Conservation (phyloP, 2,329 filamentous ascomycete species). For the Nothophoma quercina region DNA sequence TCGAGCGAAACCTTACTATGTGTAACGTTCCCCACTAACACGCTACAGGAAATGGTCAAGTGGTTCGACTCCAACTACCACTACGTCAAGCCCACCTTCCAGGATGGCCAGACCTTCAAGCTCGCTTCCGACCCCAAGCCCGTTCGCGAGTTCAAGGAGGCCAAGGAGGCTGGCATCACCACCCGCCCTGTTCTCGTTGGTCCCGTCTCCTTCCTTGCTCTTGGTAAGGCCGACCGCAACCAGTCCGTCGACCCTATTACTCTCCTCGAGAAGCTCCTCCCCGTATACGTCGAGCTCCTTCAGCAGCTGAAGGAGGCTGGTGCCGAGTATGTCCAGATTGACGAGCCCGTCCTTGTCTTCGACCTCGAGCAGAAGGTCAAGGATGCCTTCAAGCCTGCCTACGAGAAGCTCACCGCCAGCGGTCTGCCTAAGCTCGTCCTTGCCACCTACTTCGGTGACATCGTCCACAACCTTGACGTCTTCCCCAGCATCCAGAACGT, state of each 20-base stretch:
- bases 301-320: constrained; percentile 93
- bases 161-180: constrained; percentile 92
- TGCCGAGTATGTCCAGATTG: constrained; percentile 96
- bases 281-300: constrained; percentile 93
- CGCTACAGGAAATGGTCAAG: constrained; percentile 90
- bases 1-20: background rate
- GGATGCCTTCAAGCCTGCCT: constrained; percentile 96
- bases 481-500: constrained; percentile 75
- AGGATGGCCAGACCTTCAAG: constrained; percentile 96
- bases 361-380: constrained; percentile 90
- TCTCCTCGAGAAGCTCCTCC: constrained; percentile 90
- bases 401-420: constrained; percentile 84
- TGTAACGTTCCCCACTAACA: constrained; percentile 31
- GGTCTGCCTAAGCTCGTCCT: constrained; percentile 88
- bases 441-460: constrained; percentile 98
- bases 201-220: constrained; percentile 95
- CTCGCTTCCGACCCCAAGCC: constrained; percentile 89
- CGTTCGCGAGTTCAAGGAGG: constrained; percentile 91
- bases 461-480: constrained; percentile 97
- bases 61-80: constrained; percentile 99
- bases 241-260: constrained; percentile 93
- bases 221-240: constrained; percentile 97
- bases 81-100: constrained; percentile 99
- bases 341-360: constrained; percentile 96
- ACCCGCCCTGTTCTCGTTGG: constrained; percentile 96